These are phyloP conservation scores for Xylariaceae sp. DNA, from an alignment of 2,329 filamentous ascomycete species.

Conservation along the genomic window DNA sequence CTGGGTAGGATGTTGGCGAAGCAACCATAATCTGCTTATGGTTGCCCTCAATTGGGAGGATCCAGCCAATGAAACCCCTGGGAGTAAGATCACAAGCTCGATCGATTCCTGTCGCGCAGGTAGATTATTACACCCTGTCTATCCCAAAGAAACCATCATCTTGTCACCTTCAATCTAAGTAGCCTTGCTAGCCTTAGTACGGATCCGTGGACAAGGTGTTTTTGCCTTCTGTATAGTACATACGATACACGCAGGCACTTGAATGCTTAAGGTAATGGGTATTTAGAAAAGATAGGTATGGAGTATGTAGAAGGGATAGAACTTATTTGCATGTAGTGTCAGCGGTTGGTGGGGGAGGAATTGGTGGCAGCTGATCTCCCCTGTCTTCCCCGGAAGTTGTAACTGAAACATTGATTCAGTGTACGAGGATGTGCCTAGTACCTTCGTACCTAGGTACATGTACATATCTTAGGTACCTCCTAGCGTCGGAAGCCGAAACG, in stretches of 20 bases:
- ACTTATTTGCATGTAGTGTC: conserved; percentile 6
- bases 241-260: too few relatives aligned
- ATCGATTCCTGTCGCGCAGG: conserved; percentile 12
- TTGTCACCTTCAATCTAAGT: conserved; percentile 1
- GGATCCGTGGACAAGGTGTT: not conserved
- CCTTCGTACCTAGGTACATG: not conserved
- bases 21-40: conserved; percentile 18
- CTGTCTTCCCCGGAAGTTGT: not conserved
- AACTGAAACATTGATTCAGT: too few relatives aligned
- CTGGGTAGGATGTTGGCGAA: conserved; percentile 19
- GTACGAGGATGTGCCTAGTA: too few relatives aligned
- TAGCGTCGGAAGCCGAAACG: conserved; percentile 13
- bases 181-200: not conserved
- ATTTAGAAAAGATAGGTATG: not conserved
- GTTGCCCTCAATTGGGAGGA: conserved; percentile 18
- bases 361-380: conserved; percentile 13
- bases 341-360: not conserved
- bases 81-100: conserved; percentile 18
- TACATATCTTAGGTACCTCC: too few relatives aligned
- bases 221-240: not conserved
- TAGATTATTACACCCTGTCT: conserved; percentile 22
- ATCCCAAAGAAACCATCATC: conserved; percentile 1
- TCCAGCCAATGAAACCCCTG: conserved; percentile 15
- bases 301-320: not conserved
- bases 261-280: not conserved